A percentile compares a stretch with the other conserved stretches of the same genome.
Conservation (phyloP, 2,329 filamentous ascomycete genomes). For the Phoma herbarum region DNA sequence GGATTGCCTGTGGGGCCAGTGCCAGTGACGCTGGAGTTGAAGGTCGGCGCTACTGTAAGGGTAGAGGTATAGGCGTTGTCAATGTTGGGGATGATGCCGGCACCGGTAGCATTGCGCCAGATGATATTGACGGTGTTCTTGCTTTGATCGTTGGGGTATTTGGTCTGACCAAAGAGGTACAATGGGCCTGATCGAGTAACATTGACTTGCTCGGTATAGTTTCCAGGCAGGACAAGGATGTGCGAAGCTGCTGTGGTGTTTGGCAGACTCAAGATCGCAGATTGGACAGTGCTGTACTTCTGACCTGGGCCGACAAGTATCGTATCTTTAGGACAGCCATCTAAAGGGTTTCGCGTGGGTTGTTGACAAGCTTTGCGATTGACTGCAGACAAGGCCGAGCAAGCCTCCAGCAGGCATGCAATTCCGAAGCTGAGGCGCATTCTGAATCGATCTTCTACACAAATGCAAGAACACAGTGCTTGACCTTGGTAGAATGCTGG, state of each 20-base stretch:
- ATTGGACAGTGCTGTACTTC: slow-evolving; percentile 55
- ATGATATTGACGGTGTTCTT: slow-evolving; percentile 65
- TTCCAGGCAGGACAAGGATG: slow-evolving; percentile 68
- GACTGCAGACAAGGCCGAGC: slow-evolving; percentile 27
- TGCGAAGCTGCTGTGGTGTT: slow-evolving; percentile 58
- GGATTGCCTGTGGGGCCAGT: slow-evolving; percentile 68
- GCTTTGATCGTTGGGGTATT: slow-evolving; percentile 56
- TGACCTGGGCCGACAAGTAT: slow-evolving; percentile 40
- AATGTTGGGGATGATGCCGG: slow-evolving; percentile 51
- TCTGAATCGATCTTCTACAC: neutral
- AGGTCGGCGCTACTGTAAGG: slow-evolving; percentile 69
- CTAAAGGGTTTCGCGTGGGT: slow-evolving; percentile 48
- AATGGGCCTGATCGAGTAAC: slow-evolving; percentile 69
- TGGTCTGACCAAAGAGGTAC: slow-evolving; percentile 68
- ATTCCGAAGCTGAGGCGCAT: slow-evolving; percentile 26
- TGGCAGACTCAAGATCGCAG: slow-evolving; percentile 58
- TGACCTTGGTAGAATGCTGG: neutral
- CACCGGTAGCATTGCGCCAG: slow-evolving; percentile 66
- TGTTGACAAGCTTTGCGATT: slow-evolving; percentile 48
- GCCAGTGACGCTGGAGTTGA: slow-evolving; percentile 70
- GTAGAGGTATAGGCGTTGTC: slow-evolving; percentile 72
- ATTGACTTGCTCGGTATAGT: slow-evolving; percentile 71
- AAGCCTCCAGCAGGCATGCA: slow-evolving; percentile 25
- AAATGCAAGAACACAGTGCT: neutral
- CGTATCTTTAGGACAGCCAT: slow-evolving; percentile 51